Conservation (phyloP, 225 moss, liverwort and hornwort genomes). For the Asterella californica region DNA sequence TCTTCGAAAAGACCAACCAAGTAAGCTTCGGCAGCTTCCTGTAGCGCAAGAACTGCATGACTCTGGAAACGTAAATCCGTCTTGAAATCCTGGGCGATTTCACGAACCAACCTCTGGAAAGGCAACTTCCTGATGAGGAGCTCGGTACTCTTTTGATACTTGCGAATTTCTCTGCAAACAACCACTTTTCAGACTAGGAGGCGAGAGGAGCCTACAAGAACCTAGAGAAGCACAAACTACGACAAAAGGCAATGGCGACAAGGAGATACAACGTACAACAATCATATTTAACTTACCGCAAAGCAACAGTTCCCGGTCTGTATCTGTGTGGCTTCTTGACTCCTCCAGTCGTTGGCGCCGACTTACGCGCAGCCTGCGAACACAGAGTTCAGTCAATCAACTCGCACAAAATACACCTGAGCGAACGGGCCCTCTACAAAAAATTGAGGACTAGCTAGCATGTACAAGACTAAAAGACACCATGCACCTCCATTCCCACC, state of each 20-base stretch:
- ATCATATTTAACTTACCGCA: background rate
- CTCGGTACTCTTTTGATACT: slow-evolving; percentile 40
- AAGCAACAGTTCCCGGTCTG: slow-evolving; percentile 24
- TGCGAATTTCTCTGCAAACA: slow-evolving; percentile 30
- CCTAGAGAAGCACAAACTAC: background rate
- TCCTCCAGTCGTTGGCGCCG: slow-evolving; percentile 20
- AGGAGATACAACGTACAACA: background rate
- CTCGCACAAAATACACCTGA: background rate
- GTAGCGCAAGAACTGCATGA: slow-evolving; percentile 29
- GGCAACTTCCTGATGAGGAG: slow-evolving; percentile 35
- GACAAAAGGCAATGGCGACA: background rate
- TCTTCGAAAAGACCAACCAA: no score
- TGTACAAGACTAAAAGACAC: background rate
- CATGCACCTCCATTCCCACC: background rate
- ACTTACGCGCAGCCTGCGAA: slow-evolving; percentile 22
- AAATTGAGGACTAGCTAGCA: background rate
- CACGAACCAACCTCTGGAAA: slow-evolving; percentile 30
- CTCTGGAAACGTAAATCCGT: slow-evolving; percentile 37
- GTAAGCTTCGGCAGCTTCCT: no score
- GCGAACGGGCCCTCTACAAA: background rate
- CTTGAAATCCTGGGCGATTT: slow-evolving; percentile 39
- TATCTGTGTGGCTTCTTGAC: no score
- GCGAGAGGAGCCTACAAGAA: background rate
- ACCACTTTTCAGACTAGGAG: background rate
- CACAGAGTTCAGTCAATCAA: background rate